Base-by-base conservation (phyloP, 2,329 filamentous ascomycete genomes). In the Xylariales sp. region DNA sequence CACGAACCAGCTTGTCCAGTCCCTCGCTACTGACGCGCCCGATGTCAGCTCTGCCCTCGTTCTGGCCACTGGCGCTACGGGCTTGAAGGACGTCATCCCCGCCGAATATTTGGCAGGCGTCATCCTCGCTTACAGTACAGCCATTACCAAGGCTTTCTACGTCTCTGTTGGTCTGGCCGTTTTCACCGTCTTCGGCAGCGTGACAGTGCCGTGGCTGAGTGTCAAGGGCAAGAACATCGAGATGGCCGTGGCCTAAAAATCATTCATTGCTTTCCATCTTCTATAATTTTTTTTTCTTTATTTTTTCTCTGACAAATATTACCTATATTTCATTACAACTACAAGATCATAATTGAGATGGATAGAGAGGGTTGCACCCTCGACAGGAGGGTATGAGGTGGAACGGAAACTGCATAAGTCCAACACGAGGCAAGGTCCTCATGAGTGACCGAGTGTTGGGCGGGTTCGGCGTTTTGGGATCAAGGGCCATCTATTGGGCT, bases 171-270 rank as follows among this genome's bases (percentile, higher is more conserved):
- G 66, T 1, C 54, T 72, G 10, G 67, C 65, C 1, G 60, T 65
- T 6, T 47, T 72, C 5, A 61, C 67, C 0, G 62, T 72, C 29
- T 29, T 69, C 15, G 67, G 68, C 2, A 55, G 62, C 2, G 49
- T 63, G 11, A 55, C 65, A 6, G 63, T 73, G 36, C 72, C 77
- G 52, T 74, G 70, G 70, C 72, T 68, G 63, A 76, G 69, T 41
- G 68, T 79, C 16, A 78, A 76, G 52, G 73, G 72, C 5, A 76
- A 72, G 59, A 72, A 73, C 32, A 44, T 64, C 6, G 54, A 59
- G 35, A 30, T 39, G 17, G 36, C 21, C 15, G 25, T 29, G 29
- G 39, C 31, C 5, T 37, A 21, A 29, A 21, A 17, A 25, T 8
- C 8, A 8, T n/a, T 8, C 8, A n/a, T n/a, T n/a, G n/a, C n/a